A percentile compares a stretch with the other conserved stretches of the same genome.
Conservation (phyloP, 2,329 filamentous ascomycete genomes). For the Thermomyces lanuginosus region DNA sequence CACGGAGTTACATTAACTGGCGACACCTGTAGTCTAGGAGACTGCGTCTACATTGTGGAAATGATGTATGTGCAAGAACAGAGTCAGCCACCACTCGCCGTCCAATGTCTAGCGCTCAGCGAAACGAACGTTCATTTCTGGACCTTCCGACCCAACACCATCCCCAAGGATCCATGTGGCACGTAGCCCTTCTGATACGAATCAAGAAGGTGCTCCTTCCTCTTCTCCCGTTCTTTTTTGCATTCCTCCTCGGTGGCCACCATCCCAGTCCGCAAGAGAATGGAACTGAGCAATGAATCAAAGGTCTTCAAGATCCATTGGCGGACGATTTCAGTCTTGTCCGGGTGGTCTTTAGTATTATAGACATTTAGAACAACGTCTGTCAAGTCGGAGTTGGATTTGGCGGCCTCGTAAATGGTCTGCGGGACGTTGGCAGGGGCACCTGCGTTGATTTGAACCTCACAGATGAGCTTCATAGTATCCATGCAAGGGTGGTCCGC, state of each 20-base stretch:
- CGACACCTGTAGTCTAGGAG: no score
- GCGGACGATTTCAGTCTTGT: conserved; percentile 1
- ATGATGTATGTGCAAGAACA: no score
- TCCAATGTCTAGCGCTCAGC: no score
- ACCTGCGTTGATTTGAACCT: conserved; percentile 1
- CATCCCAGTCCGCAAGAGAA: background rate
- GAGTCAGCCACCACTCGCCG: no score
- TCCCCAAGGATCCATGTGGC: conserved; percentile 1
- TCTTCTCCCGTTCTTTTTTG: conserved; percentile 1
- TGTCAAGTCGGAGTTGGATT: background rate
- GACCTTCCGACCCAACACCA: conserved; percentile 3
- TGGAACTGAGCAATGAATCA: conserved; percentile 1
- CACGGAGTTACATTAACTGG: no score
- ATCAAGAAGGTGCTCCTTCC: background rate
- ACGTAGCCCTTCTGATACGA: conserved; percentile 2
- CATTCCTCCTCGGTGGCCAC: conserved; percentile 1
- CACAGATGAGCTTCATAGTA: conserved; percentile 1
- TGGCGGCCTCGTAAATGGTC: background rate
- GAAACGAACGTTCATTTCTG: background rate
- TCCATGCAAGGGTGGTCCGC: background rate
- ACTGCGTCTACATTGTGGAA: no score
- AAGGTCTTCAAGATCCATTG: conserved; percentile 1
- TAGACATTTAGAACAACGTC: background rate
- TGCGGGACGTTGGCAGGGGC: conserved; percentile 1
- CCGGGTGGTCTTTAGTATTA: conserved; percentile 3